phyloP scores from a whole-genome alignment of 1,139 yeast genomes.

The Protomyces inouyei region DNA sequence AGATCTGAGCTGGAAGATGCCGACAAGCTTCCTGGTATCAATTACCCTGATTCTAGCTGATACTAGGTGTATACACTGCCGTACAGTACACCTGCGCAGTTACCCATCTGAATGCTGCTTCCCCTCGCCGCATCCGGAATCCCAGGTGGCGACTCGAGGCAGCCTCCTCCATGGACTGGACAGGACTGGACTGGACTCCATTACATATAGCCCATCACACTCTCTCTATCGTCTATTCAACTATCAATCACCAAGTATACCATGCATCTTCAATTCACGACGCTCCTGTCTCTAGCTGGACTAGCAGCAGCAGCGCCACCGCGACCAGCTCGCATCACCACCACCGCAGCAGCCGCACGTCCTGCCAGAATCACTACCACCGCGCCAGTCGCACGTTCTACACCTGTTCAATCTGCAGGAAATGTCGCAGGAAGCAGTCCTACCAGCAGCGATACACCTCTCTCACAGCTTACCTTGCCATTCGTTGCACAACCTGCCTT shows the following conservation, averaged over 20 bases:
- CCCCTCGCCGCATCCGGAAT: too few relatives aligned
- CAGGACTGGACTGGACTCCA: too few relatives aligned
- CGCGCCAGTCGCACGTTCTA: background rate
- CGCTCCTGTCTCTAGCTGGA: background rate
- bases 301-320: background rate
- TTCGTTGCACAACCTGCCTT: constrained; percentile 33
- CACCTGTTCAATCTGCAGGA: background rate
- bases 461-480: constrained; percentile 33
- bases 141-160: too few relatives aligned
- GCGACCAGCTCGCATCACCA: background rate
- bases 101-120: too few relatives aligned
- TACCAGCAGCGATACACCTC: constrained; percentile 28
- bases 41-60: too few relatives aligned
- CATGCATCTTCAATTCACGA: background rate
- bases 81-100: too few relatives aligned
- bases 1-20: too few relatives aligned
- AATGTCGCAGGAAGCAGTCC: constrained; percentile 3
- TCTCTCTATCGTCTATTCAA: too few relatives aligned
- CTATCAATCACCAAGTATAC: background rate
- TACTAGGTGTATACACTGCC: too few relatives aligned
- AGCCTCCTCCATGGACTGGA: too few relatives aligned
- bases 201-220: too few relatives aligned
- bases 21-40: too few relatives aligned
- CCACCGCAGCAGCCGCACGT: background rate
- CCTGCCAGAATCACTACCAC: background rate